Base-by-base conservation (phyloP, 441 rosid species). In the Mallotus japonicus region DNA sequence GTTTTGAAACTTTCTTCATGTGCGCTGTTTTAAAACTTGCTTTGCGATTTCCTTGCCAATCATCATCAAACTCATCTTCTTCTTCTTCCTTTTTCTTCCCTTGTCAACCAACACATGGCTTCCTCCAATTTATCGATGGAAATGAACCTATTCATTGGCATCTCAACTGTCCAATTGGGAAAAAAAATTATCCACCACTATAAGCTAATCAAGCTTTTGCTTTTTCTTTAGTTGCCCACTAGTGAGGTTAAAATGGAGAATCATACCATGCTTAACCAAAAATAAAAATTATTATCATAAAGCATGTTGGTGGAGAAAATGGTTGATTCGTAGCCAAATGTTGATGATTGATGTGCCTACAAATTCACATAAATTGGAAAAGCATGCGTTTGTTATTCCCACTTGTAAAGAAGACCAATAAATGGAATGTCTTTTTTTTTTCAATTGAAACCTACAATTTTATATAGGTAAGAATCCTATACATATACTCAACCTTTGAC, bases 11-110 rank as follows among this genome's bases (percentile, higher is more conserved):
- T n/a, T n/a, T n/a, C n/a, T n/a, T n/a, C n/a, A n/a, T n/a, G 79
- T 77, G 83, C 76, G 67, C 70, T 75, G 78, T 76, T 67, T 62
- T 56, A 34, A 70, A 46, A 56, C 34, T 68, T 47, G 40, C 11
- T 32, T 44, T 61, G 73, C 51, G 49, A 22, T 58, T 66, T 42
- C 32, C 19, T 22, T 37, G 6, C 32, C 69, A 20, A 61, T 61
- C 62, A 74, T 60, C 42, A 58, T 62, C 66, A 16, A 34, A 22
- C 42, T 67, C 67, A 12, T 37, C 6, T n/a, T 24, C 28, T 24
- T 24, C 28, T 24, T 73, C 55, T 5, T 44, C 40, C 40, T 34
- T 5, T 34, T 17, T 7, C 49, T 17, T n/a, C 6, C 22, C 22
- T 2, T 62, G 54, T 55, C 49, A 73, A 71, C 34, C n/a, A 50